Conservation (phyloP, 1,284 basidiomycete species). For the Porogramme epimiltina region DNA sequence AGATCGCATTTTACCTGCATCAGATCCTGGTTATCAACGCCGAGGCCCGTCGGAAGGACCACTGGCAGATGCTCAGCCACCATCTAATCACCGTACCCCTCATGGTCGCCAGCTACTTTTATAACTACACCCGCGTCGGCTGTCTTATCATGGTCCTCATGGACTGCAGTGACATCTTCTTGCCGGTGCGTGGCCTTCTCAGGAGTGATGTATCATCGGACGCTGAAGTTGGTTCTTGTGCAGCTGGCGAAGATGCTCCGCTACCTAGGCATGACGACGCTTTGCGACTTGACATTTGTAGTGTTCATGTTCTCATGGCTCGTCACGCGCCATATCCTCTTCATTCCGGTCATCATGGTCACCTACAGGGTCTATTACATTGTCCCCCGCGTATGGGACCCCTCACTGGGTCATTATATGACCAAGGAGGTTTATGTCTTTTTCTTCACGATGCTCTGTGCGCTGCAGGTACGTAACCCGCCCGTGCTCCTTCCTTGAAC, state of each 20-base stretch:
- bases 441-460: constrained; percentile 61
- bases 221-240: neutral
- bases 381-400: constrained; percentile 61
- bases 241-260: constrained; percentile 93
- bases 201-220: neutral
- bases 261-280: constrained; percentile 71
- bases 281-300: constrained; percentile 81
- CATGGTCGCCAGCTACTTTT: constrained; percentile 77
- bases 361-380: constrained; percentile 52
- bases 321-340: constrained; percentile 82
- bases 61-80: constrained; percentile 95
- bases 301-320: constrained; percentile 90
- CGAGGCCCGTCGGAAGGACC: constrained; percentile 92
- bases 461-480: constrained; percentile 57
- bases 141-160: constrained; percentile 88
- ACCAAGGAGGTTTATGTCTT: constrained; percentile 44
- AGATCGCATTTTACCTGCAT: constrained; percentile 93
- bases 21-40: constrained; percentile 91
- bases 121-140: constrained; percentile 87
- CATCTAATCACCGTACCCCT: constrained; percentile 89
- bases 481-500: constrained; percentile 1
- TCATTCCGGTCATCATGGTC: constrained; percentile 70
- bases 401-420: constrained; percentile 59
- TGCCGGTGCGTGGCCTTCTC: constrained; percentile 68
- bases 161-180: constrained; percentile 91